Conservation (phyloP, 345 rosid species). For the Eucalyptus viminalis region DNA sequence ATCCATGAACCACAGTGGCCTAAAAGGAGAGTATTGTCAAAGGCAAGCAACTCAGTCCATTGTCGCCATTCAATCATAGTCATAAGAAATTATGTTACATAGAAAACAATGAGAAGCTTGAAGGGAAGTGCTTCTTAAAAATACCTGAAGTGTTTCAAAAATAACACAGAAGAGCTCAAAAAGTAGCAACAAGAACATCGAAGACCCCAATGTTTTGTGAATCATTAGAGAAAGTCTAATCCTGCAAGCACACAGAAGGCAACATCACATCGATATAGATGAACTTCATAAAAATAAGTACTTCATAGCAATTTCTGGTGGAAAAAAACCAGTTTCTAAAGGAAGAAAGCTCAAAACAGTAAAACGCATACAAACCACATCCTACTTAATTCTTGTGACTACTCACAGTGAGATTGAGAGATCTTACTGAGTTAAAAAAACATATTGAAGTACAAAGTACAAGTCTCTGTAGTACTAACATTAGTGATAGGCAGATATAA, state of each 20-base stretch:
- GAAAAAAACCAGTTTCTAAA: background rate
- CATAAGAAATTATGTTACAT: background rate
- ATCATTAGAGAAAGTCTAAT: conserved; percentile 29
- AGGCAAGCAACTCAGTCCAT: background rate
- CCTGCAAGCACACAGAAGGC: conserved; percentile 21
- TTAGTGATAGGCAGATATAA: background rate
- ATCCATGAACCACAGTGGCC: conserved; percentile 89
- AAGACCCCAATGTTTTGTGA: conserved; percentile 22
- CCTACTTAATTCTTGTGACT: background rate
- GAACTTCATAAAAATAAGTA: background rate
- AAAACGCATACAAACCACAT: background rate
- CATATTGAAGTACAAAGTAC: background rate
- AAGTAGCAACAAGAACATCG: conserved; percentile 39
- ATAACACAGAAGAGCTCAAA: conserved; percentile 60
- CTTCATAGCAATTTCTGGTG: background rate
- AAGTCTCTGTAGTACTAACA: background rate
- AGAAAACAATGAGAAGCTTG: background rate
- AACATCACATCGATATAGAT: background rate
- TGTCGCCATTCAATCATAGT: background rate
- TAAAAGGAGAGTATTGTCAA: conserved; percentile 8
- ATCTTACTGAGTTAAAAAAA: background rate
- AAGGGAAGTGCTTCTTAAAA: background rate
- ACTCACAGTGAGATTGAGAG: background rate
- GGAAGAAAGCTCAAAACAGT: background rate
- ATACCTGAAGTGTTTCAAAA: conserved; percentile 67